Evolutionary conservation across 148 eudicot species (phyloP), one percentile per base, ranked within the genome.

Genomic region (Cornus suecica): DNA sequence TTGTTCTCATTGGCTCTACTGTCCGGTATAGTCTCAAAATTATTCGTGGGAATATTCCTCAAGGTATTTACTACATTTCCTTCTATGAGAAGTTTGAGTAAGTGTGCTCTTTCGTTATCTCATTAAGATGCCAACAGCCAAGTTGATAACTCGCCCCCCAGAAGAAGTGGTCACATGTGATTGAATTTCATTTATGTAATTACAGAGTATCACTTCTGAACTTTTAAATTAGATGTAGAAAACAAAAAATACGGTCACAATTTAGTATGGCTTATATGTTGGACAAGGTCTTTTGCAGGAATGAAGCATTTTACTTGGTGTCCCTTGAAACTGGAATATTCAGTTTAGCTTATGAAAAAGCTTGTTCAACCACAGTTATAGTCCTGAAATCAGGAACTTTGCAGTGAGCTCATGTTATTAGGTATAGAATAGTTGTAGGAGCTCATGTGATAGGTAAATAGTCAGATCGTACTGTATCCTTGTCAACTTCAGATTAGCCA

Each of bases 1-100:
- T 86, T 81, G 93, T 94, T 78, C 97, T 94, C 66, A 81, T 91
- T 77, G 98, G 97, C 80, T 93, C 97, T 76, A 71, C 80, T 81
- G 84, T 94, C 77, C 87, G 65, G 24, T 94, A 90, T 82, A 76
- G 66, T 72, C 94, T 94, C 34, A 94, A 84, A 83, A 87, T 94
- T 77, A 88, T 91, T 51, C 94, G 97, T 67, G 89, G 84, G 31
- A 90, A 84, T 88, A 79, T 80, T 77, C 97, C 97, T 79, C 89
- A 87, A 84, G 93, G 93, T 90, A 65, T 69, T 51, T 78, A 52
- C 27, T 66, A 26, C 31, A 29, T 30, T 2, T 24, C 24, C 74
- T 29, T 31, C 72, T 18, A 11, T 15, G 56, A 30, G 54, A 56
- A 23, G 48, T 22, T 74, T 42, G 9, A 42, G 42, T 42, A 24